phyloP scores from a whole-genome alignment of 352 stramenopile species.

The Pythium dissotocum region DNA sequence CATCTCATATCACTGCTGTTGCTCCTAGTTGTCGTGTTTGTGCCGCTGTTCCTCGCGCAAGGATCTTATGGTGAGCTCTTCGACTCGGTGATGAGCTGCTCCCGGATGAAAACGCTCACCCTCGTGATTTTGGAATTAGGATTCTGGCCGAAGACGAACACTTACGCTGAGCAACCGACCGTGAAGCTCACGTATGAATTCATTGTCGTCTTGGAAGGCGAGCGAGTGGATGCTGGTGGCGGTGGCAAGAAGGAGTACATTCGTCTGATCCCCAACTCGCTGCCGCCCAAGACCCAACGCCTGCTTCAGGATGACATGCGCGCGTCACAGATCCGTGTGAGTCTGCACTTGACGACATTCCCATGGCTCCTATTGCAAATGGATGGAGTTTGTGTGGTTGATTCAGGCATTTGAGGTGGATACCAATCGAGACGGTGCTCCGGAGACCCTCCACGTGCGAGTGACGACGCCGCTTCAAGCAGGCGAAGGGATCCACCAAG shows the following conservation, averaged over 20 bases:
- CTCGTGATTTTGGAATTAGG: slow-evolving; percentile 23
- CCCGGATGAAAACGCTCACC: not conserved
- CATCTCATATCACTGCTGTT: slow-evolving; percentile 48
- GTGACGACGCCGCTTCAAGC: slow-evolving; percentile 44
- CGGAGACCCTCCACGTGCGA: slow-evolving; percentile 55
- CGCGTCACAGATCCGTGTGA: slow-evolving; percentile 43
- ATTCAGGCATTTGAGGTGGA: slow-evolving; percentile 48
- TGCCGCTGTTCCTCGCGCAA: slow-evolving; percentile 64
- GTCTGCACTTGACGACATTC: not conserved
- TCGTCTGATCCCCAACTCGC: slow-evolving; percentile 44
- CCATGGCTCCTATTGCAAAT: not conserved
- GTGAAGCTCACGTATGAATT: slow-evolving; percentile 63
- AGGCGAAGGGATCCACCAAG: slow-evolving; percentile 52
- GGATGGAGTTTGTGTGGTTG: not conserved
- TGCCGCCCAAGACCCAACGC: slow-evolving; percentile 42
- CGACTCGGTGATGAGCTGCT: not conserved
- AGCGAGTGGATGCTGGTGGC: slow-evolving; percentile 10
- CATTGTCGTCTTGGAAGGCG: slow-evolving; percentile 62
- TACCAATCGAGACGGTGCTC: slow-evolving; percentile 46
- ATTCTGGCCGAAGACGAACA: slow-evolving; percentile 63
- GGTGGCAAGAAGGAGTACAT: slow-evolving; percentile 16
- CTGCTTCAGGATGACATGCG: slow-evolving; percentile 44
- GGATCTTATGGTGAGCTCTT: slow-evolving; percentile 42
- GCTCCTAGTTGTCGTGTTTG: slow-evolving; percentile 38
- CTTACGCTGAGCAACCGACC: slow-evolving; percentile 62